Evolutionary conservation across 2,329 filamentous ascomycete genomes (phyloP).

Genomic region (Emmonsiellopsis sp.): DNA sequence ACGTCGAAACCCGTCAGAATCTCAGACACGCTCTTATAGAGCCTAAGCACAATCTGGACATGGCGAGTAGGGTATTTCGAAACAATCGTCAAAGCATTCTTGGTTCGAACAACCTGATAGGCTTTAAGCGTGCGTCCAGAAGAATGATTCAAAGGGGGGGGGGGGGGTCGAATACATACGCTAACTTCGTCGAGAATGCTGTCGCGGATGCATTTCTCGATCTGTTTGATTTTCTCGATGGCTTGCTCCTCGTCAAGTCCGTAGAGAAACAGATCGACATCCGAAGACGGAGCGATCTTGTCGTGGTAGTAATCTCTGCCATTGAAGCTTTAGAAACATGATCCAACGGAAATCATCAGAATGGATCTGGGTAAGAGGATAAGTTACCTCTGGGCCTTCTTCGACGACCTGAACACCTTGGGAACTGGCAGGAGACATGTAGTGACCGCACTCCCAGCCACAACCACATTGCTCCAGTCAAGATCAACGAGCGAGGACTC

Average conservation of each 20-base stretch:
- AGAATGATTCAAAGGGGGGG: background rate
- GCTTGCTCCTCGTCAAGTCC: conserved; percentile 68
- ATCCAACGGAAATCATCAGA: background rate
- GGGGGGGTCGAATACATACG: background rate
- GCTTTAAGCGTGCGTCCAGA: background rate
- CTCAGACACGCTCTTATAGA: conserved; percentile 75
- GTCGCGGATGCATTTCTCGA: conserved; percentile 65
- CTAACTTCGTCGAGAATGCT: conserved; percentile 75
- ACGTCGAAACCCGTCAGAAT: conserved; percentile 85
- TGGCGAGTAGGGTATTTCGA: conserved; percentile 77
- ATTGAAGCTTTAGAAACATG: conserved; percentile 2
- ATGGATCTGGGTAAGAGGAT: background rate
- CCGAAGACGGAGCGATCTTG: conserved; percentile 69
- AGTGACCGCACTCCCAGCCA: conserved; percentile 69
- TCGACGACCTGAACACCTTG: conserved; percentile 40
- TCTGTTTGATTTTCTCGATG: conserved; percentile 72
- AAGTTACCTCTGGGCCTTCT: conserved; percentile 8
- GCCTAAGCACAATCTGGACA: conserved; percentile 74
- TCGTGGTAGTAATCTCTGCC: conserved; percentile 69
- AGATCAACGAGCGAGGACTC: conserved; percentile 67
- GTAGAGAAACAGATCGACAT: conserved; percentile 80
- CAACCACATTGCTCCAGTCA: conserved; percentile 75
- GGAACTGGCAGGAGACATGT: conserved; percentile 68
- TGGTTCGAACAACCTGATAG: conserved; percentile 59
- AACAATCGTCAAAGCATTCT: conserved; percentile 77